A percentile compares a stretch with the other conserved stretches of the same genome.
phyloP scores from a whole-genome alignment of 2,329 filamentous ascomycete species.

The Talaromyces sp. region DNA sequence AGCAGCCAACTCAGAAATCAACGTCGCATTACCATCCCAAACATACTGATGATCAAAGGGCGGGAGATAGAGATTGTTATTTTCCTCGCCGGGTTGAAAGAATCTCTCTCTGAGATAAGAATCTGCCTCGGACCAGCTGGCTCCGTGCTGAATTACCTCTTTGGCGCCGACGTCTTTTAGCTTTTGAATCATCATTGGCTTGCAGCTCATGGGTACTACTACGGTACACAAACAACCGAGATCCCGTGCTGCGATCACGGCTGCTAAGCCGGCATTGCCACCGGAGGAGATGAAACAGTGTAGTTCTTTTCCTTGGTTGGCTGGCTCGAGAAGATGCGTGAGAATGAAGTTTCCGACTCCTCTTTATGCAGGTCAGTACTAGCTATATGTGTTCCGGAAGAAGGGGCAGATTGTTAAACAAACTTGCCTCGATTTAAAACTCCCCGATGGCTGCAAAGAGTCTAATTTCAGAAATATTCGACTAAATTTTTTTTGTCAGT shows the following conservation, averaged over 20 bases:
- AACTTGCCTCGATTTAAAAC: conserved; percentile 65
- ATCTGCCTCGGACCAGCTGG: conserved; percentile 65
- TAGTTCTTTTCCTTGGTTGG: conserved; percentile 26
- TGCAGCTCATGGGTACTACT: conserved; percentile 61
- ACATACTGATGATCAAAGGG: conserved; percentile 34
- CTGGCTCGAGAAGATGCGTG: conserved; percentile 17
- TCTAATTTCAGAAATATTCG: conserved; percentile 79
- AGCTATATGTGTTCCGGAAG: background rate
- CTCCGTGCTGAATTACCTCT: conserved; percentile 61
- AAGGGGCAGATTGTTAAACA: background rate
- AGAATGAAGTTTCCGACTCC: conserved; percentile 34
- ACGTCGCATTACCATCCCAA: conserved; percentile 30
- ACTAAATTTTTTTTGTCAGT: conserved; percentile 28
- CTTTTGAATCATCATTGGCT: conserved; percentile 62
- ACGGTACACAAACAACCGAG: conserved; percentile 62
- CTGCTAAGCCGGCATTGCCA: conserved; percentile 77
- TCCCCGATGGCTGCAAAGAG: conserved; percentile 71
- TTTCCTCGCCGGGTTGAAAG: conserved; percentile 17
- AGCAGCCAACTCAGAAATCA: conserved; percentile 30
- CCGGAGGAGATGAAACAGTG: conserved; percentile 75
- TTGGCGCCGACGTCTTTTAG: conserved; percentile 57
- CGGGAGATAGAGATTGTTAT: conserved; percentile 26
- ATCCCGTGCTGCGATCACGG: conserved; percentile 62
- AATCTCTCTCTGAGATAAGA: conserved; percentile 51
- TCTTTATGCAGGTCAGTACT: conserved; percentile 6